Evolutionary conservation across 495 filamentous ascomycete genomes (phyloP).

Genomic region (Penicillium lagena): DNA sequence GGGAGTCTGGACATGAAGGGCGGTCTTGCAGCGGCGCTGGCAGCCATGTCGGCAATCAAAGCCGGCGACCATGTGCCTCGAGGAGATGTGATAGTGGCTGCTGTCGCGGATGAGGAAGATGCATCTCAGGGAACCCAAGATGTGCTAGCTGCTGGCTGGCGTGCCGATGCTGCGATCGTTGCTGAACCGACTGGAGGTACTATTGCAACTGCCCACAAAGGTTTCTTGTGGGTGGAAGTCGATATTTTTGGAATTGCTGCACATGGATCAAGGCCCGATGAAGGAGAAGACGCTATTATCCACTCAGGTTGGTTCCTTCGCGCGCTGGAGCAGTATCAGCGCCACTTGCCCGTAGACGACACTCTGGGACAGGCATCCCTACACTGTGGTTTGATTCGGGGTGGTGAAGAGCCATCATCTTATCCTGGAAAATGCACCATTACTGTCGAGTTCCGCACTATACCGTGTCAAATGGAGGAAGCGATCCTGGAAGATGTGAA

Average conservation of each 20-base stretch:
- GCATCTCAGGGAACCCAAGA: conserved; percentile 37
- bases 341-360: conserved; percentile 22
- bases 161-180: conserved; percentile 38
- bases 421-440: conserved; percentile 37
- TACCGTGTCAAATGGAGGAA: conserved; percentile 27
- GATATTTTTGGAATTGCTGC: conserved; percentile 38
- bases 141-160: conserved; percentile 40
- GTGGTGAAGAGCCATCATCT: conserved; percentile 41
- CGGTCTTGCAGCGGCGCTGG: conserved; percentile 36
- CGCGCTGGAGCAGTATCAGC: conserved; percentile 31
- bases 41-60: conserved; percentile 24
- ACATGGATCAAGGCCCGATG: conserved; percentile 35
- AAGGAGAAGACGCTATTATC: conserved; percentile 38
- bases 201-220: conserved; percentile 38
- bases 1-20: conserved; percentile 44
- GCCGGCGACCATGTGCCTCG: conserved; percentile 13
- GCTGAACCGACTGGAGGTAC: conserved; percentile 31
- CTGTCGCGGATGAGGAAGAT: conserved; percentile 45
- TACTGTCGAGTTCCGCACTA: conserved; percentile 38
- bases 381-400: conserved; percentile 39
- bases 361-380: conserved; percentile 27
- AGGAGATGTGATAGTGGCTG: conserved; percentile 41
- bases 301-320: conserved; percentile 36
- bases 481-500: conserved; percentile 23
- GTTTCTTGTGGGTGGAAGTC: conserved; percentile 42